Base-by-base conservation (phyloP, 805 yeast genomes). In the Yamadazyma laniorum region DNA sequence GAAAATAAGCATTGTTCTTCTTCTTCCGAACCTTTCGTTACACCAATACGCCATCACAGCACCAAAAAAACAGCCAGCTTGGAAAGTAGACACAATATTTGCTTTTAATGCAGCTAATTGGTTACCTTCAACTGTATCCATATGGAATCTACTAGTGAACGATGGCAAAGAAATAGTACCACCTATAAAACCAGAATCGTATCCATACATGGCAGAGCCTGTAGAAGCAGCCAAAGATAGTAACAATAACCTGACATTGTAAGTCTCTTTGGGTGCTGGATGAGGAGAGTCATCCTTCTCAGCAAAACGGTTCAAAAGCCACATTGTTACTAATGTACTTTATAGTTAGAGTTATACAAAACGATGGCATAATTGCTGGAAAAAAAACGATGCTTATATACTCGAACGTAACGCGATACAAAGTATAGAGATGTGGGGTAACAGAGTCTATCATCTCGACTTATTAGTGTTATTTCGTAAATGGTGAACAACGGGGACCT, bases 21-120 rank as follows among this genome's bases (percentile, higher is more conserved):
- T 77, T 51, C 96, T 72, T 2, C 96, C 96, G 47, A 72, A 68
- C 25, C 76, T 55, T 58, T 88, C 96, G 3, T 90, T 79, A 3
- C 82, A 53, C 18, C 65, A 47, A 2, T 74, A 74, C n/a, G 91
- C 93, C 31, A 68, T 50, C 30, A 82, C 60, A 21, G 88, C 81
- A 44, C 90, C 90, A 45, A 72, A 53, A 55, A 86, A 82, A 23
- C 33, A 22, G 9, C 39, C 34, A 13, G 34, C 34, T n/a, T 35
- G 34, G 16, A 35, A 35, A 8, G 29, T 23, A 13, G 34, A 35
- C 9, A 25, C 43, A 22, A 35, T 35, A 15, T 32, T 31, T 11
- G 31, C 21, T 25, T 40, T 21, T 19, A 40, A 27, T 11, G 34
- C 26, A 2, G 38, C 42, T 27, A 39, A 38, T 5, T 21, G 23